Conservation (phyloP, 768 basidiomycete species). For the Tephrocybe rancida region DNA sequence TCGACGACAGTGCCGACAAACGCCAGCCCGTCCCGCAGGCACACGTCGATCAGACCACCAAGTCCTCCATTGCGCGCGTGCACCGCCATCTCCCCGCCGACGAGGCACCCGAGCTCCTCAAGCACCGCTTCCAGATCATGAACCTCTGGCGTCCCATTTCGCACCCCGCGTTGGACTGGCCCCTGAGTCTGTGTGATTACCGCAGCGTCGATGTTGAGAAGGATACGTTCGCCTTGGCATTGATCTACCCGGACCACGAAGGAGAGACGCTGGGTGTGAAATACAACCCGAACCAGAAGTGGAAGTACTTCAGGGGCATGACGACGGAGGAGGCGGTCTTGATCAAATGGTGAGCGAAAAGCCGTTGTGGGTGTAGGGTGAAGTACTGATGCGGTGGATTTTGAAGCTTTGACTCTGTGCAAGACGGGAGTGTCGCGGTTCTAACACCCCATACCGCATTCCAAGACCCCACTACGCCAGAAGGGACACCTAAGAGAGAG, state of each 20-base stretch:
- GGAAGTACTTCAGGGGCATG: neutral
- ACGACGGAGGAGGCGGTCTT: neutral
- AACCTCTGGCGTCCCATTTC: constrained; percentile 16
- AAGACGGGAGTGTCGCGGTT: constrained; percentile 47
- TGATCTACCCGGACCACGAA: constrained; percentile 38
- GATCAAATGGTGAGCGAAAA: constrained; percentile 34
- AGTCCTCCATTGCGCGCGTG: constrained; percentile 33
- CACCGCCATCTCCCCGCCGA: constrained; percentile 36
- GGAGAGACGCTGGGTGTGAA: neutral
- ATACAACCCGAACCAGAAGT: neutral
- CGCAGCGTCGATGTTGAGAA: constrained; percentile 32
- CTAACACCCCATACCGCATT: constrained; percentile 67
- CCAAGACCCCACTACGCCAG: constrained; percentile 51
- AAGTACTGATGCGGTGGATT: neutral
- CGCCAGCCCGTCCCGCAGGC: constrained; percentile 36
- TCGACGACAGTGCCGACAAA: constrained; percentile 25
- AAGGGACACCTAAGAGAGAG: constrained; percentile 48
- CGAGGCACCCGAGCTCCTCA: constrained; percentile 32
- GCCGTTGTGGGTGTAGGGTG: constrained; percentile 26
- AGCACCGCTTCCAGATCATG: constrained; percentile 43
- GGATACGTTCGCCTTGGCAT: constrained; percentile 44
- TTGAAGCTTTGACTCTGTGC: constrained; percentile 22
- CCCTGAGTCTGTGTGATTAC: constrained; percentile 46
- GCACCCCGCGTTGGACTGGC: constrained; percentile 47
- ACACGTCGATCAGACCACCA: constrained; percentile 41